Evolutionary conservation across 176 grass and related monocot genomes (phyloP).

Genomic region (Puya raimondii): DNA sequence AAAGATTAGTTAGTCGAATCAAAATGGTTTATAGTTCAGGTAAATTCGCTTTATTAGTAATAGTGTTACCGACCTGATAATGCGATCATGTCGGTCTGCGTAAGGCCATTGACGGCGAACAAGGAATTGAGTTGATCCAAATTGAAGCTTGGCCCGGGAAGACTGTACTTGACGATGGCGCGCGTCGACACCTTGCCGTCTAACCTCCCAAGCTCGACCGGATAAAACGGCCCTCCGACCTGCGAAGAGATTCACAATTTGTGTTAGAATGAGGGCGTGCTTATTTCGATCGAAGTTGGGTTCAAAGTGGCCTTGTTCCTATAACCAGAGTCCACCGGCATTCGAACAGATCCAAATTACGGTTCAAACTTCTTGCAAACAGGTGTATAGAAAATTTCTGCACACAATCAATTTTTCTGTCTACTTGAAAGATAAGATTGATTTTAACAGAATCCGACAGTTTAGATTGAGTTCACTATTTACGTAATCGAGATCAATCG

Average conservation of each 20-base stretch:
- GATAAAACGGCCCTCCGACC: constrained; percentile 53
- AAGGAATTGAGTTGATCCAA: constrained; percentile 64
- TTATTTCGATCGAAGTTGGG: neutral
- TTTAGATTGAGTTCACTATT: too few species aligned
- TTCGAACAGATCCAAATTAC: neutral
- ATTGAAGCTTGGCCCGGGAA: constrained; percentile 41
- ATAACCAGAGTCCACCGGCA: neutral
- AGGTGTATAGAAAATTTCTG: neutral
- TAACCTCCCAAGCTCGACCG: constrained; percentile 67
- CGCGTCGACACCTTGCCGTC: constrained; percentile 65
- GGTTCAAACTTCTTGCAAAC: neutral
- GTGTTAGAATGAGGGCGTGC: neutral
- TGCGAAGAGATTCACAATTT: constrained; percentile 2
- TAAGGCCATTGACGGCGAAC: constrained; percentile 66
- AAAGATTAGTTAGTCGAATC: too few species aligned
- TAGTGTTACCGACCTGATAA: constrained; percentile 43
- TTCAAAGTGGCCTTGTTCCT: neutral
- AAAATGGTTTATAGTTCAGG: too few species aligned
- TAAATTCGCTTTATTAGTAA: neutral
- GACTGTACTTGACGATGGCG: constrained; percentile 66
- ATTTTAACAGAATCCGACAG: too few species aligned
- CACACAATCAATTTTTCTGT: neutral
- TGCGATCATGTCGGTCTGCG: constrained; percentile 77
- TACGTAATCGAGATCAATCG: too few species aligned
- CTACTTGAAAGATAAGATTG: too few species aligned